phyloP scores from a whole-genome alignment of 2,329 filamentous ascomycete species.

The Moelleriella libera region DNA sequence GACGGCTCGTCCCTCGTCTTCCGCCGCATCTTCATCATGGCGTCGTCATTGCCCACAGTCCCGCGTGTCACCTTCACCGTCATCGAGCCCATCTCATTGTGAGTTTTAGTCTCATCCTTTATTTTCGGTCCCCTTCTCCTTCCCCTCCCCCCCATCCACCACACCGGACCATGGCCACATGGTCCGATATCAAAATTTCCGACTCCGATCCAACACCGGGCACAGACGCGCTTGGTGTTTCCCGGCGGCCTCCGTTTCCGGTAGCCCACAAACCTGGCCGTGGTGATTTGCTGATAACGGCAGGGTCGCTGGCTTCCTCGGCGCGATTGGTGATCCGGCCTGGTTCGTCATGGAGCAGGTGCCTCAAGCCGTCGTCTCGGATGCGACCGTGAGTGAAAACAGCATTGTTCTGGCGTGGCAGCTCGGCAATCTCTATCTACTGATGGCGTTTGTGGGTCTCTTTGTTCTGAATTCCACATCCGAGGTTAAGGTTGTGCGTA shows the following conservation, averaged over 20 bases:
- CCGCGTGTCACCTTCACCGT: constrained; percentile 54
- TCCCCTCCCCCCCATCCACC: no score
- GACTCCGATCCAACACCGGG: neutral
- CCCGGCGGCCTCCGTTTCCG: neutral
- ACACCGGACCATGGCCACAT: no score
- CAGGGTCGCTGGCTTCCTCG: constrained; percentile 45
- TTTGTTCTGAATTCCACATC: constrained; percentile 49
- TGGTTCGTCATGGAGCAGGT: constrained; percentile 54
- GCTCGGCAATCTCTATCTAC: constrained; percentile 55
- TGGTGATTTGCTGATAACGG: neutral
- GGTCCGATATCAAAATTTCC: neutral
- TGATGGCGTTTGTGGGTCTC: constrained; percentile 50
- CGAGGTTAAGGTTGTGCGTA: constrained; percentile 51
- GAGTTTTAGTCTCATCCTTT: no score
- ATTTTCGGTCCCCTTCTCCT: no score
- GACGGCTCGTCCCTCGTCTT: neutral
- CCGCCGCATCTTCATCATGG: constrained; percentile 25
- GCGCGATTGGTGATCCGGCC: constrained; percentile 38
- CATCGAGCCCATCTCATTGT: constrained; percentile 56
- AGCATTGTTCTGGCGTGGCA: constrained; percentile 48
- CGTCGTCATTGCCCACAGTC: constrained; percentile 46
- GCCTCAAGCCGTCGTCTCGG: constrained; percentile 17
- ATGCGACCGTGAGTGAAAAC: constrained; percentile 20
- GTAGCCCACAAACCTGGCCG: neutral
- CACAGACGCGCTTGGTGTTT: neutral